Percentiles rank a stretch among this genome's conserved stretches.
These are phyloP conservation scores for Colletotrichum sp. DNA, from an alignment of 2,329 filamentous ascomycete species.

Conservation along the genomic window DNA sequence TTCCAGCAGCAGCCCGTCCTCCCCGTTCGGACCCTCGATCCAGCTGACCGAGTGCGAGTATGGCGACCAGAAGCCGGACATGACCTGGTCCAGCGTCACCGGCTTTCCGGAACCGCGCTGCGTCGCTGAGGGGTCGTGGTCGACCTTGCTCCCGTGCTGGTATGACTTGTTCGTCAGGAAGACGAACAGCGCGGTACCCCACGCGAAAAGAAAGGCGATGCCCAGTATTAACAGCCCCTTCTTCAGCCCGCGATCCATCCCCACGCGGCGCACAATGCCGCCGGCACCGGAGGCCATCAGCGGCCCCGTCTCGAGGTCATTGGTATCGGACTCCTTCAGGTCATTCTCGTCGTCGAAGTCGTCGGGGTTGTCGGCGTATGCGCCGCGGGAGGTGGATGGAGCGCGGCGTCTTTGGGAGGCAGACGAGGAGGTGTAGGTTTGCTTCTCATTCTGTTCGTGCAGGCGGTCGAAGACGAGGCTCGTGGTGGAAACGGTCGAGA, in stretches of 20 bases:
- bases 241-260: slow-evolving; percentile 71
- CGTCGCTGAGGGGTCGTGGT: slow-evolving; percentile 73
- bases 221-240: slow-evolving; percentile 66
- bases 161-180: slow-evolving; percentile 72
- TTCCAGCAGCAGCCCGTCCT: slow-evolving; percentile 87
- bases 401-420: slow-evolving; percentile 21
- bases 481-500: slow-evolving; percentile 82
- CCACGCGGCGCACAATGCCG: slow-evolving; percentile 46
- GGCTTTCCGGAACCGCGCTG: slow-evolving; percentile 70
- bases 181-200: slow-evolving; percentile 70
- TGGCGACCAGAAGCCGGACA: slow-evolving; percentile 69
- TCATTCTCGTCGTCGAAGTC: slow-evolving; percentile 40
- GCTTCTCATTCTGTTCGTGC: slow-evolving; percentile 56
- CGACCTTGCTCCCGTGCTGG: slow-evolving; percentile 64
- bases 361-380: slow-evolving; percentile 41
- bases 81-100: slow-evolving; percentile 75
- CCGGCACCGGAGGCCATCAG: slow-evolving; percentile 50
- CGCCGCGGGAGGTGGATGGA: slow-evolving; percentile 23
- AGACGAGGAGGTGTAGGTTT: slow-evolving; percentile 25
- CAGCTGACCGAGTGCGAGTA: slow-evolving; percentile 72
- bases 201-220: slow-evolving; percentile 67
- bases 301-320: slow-evolving; percentile 57
- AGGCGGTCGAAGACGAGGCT: slow-evolving; percentile 83
- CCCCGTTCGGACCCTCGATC: slow-evolving; percentile 75
- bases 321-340: slow-evolving; percentile 45